Evolutionary conservation across 225 moss, liverwort and hornwort genomes (phyloP).

Genomic region (Pleurozium schreberi): DNA sequence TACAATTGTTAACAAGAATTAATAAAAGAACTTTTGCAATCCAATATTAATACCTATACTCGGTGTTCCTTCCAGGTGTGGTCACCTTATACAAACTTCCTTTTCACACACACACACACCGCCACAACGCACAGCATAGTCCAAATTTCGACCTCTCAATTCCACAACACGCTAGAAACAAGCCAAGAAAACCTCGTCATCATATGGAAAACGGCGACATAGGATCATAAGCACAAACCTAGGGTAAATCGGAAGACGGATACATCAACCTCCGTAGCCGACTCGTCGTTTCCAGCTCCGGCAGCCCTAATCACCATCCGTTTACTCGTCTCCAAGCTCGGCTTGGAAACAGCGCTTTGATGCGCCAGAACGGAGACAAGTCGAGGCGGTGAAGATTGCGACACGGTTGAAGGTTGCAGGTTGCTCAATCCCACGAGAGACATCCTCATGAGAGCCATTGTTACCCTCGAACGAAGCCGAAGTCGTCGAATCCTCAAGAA

Average conservation of each 20-base stretch:
- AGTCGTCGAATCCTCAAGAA: neutral
- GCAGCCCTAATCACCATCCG: constrained; percentile 4
- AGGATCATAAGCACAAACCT: constrained; percentile 10
- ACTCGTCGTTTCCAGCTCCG: constrained; percentile 12
- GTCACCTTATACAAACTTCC: neutral
- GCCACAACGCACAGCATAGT: neutral
- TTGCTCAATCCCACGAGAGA: neutral
- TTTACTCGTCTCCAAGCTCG: neutral
- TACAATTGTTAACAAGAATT: neutral
- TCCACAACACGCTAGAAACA: neutral
- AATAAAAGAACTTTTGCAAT: neutral
- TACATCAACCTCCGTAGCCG: constrained; percentile 36
- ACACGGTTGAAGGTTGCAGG: neutral
- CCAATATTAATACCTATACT: neutral
- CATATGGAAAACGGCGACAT: neutral
- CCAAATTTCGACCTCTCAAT: neutral
- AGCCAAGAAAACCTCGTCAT: neutral
- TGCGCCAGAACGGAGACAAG: neutral
- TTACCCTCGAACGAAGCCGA: neutral
- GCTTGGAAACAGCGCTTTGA: neutral
- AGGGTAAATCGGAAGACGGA: constrained; percentile 76
- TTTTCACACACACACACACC: neutral
- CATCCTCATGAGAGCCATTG: neutral
- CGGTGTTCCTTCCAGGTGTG: neutral
- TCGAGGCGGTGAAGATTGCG: neutral